Evolutionary conservation across 1,284 basidiomycete genomes (phyloP), one percentile per base, ranked within the genome.

Genomic region (Papiliotrema nemorosa): DNA sequence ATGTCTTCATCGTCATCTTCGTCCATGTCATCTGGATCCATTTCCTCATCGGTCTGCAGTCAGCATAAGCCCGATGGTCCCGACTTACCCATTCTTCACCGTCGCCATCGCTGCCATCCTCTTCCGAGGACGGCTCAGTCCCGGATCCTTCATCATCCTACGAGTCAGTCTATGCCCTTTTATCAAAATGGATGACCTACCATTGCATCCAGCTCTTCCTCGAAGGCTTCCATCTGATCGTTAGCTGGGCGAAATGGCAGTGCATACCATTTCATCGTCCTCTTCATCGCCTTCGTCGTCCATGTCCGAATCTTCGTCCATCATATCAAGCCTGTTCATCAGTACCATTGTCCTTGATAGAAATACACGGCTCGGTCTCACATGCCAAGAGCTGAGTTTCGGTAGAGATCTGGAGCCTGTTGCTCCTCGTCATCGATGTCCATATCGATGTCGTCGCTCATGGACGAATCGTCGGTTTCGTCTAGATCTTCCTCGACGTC

Each of bases 311-410:
- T 82, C 70, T 9, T 29, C 41, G n/a, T 29, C 41, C 13, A 16
- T 22, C 41, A 43, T 31, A 16, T 14, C 10, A 22, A 20, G 24
- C 41, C 41, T 43, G 4, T 14, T 16, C 14, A 18, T 43, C 41
- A 43, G 41, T 22, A 4, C 16, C 26, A 7, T 6, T 10, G n/a
- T 3, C 38, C 22, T 26, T 7, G n/a, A 25, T 12, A 10, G 24
- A 41, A 10, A 24, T 16, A 12, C 21, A 24, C 14, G 25, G 12
- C 25, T 22, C n/a, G 25, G 12, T 80, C 85, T 67, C 76, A 88
- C 91, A 98, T 93, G 62, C 94, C 96, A 35, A 99, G 81, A 5
- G 91, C 88, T 1, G 94, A 98, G 73, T 94, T 96, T 53, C 94
- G 86, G 75, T 98, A 98, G 21, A 98, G 78, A 74, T 98, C 90